A percentile compares a stretch with the other conserved stretches of the same genome.
phyloP scores from a whole-genome alignment of 805 yeast species.

The Zygotorulaspora sp. region DNA sequence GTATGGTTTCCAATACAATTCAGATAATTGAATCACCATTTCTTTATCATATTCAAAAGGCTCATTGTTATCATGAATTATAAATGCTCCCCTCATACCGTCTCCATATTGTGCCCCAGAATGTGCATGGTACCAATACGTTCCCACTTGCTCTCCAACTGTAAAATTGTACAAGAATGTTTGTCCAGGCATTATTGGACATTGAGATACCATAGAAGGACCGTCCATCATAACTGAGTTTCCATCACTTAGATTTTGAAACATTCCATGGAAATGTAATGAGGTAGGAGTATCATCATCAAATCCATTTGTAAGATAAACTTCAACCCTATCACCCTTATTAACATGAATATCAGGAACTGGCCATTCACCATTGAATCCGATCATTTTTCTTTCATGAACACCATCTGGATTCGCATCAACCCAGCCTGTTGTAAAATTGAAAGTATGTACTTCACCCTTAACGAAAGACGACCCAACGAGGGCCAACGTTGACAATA shows the following conservation, averaged over 20 bases:
- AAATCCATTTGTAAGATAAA: conserved; percentile 61
- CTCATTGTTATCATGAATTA: conserved; percentile 52
- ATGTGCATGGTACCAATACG: conserved; percentile 85
- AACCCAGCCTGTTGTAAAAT: conserved; percentile 56
- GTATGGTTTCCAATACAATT: conserved; percentile 58
- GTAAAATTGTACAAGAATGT: conserved; percentile 67
- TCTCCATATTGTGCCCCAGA: conserved; percentile 74
- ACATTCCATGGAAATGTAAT: conserved; percentile 75
- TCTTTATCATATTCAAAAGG: conserved; percentile 66
- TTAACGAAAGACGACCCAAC: conserved; percentile 5
- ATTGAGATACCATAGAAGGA: conserved; percentile 73
- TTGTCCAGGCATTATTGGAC: conserved; percentile 69
- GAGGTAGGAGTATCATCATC: conserved; percentile 46
- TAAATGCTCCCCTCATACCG: conserved; percentile 66
- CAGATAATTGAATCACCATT: conserved; percentile 51
- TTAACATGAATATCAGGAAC: conserved; percentile 61
- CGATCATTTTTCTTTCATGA: conserved; percentile 51
- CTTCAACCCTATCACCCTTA: conserved; percentile 57
- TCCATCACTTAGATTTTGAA: conserved; percentile 53
- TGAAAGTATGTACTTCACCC: conserved; percentile 48
- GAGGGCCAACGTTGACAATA: too few species aligned
- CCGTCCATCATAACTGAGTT: conserved; percentile 61
- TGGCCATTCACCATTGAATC: conserved; percentile 71
- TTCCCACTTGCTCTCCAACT: conserved; percentile 62
- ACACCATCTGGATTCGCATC: conserved; percentile 65